Evolutionary conservation across 2,329 filamentous ascomycete genomes (phyloP), one percentile per base, ranked within the genome.

Genomic region (Macrophomina tecta): DNA sequence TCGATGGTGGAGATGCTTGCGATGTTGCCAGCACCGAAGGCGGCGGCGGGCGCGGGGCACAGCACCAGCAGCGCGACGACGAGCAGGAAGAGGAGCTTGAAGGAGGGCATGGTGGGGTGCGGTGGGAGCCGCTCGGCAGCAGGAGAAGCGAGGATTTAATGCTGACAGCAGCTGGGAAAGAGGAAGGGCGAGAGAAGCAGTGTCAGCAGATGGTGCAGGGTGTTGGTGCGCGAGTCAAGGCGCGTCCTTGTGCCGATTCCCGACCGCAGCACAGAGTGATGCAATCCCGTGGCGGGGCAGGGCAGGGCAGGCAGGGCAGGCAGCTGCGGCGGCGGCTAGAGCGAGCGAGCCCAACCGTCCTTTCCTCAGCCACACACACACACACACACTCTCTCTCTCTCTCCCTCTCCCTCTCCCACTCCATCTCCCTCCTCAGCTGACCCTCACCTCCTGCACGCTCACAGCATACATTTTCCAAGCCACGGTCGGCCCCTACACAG

Each of bases 21-120:
- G 67, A 81, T 81, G 70, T 84, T 84, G 38, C 82, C 82, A 5
- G 82, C 82, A 60, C 82, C 82, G 69, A 84, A 84, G 58, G 78
- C 79, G 36, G 75, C 71, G 64, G 76, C 76, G 56, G 75, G 76
- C 23, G 72, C 69, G 9, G 77, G 77, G 18, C 79, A 69, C 12
- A 79, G 70, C 49, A 79, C 75, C 23, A 79, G 75, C 55, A 79
- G 68, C 64, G 74, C 74, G 45, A 79, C 72, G 16, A 73, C 75
- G 69, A 79, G 70, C 23, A 79, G 73, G 69, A 79, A 70, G 58
- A 77, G 46, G 66, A 78, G 75, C 65, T 75, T 77, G 28, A 72
- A 75, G 64, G 73, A 65, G 63, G 71, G 73, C 77, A 79, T 79
- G 67, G 34, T 74, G 66, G 56, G 48, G 32, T n/a, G 12, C n/a